Percentiles rank a stretch among this genome's conserved stretches.
Evolutionary conservation across 257 asterid genomes (phyloP).

Genomic region (Asclepias syriaca): DNA sequence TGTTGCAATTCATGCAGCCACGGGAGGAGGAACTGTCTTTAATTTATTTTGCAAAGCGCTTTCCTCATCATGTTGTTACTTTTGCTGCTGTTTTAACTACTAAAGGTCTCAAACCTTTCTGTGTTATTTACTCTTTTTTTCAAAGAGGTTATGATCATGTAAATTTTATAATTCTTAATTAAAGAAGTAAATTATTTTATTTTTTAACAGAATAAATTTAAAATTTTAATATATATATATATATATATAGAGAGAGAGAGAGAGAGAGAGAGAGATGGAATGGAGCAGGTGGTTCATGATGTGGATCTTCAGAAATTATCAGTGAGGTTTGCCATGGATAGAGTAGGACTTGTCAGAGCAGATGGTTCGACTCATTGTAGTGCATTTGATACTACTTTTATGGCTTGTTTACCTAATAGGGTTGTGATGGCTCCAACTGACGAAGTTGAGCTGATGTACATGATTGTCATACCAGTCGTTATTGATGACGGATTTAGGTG

Average conservation of each 20-base stretch:
- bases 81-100: slow-evolving; percentile 68
- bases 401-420: too few relatives aligned
- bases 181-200: too few relatives aligned
- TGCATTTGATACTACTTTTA: slow-evolving; percentile 68
- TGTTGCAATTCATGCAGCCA: slow-evolving; percentile 73
- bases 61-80: slow-evolving; percentile 60
- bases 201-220: too few relatives aligned
- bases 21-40: slow-evolving; percentile 78
- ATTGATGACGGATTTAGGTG: slow-evolving; percentile 64
- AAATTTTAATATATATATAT: too few relatives aligned
- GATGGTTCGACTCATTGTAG: slow-evolving; percentile 78
- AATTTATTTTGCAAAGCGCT: slow-evolving; percentile 52
- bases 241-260: too few relatives aligned
- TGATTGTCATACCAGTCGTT: slow-evolving; percentile 57
- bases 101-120: slow-evolving; percentile 69
- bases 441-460: slow-evolving; percentile 69
- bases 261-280: too few relatives aligned
- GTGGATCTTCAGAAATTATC: slow-evolving; percentile 72
- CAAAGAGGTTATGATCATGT: slow-evolving; percentile 72
- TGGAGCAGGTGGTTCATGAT: slow-evolving; percentile 56
- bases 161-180: background rate
- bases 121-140: slow-evolving; percentile 61
- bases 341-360: slow-evolving; percentile 69
- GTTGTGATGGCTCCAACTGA: too few relatives aligned
- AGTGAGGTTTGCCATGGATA: slow-evolving; percentile 53